Conservation (phyloP, 345 rosid genomes). For the Kernera saxatilis region DNA sequence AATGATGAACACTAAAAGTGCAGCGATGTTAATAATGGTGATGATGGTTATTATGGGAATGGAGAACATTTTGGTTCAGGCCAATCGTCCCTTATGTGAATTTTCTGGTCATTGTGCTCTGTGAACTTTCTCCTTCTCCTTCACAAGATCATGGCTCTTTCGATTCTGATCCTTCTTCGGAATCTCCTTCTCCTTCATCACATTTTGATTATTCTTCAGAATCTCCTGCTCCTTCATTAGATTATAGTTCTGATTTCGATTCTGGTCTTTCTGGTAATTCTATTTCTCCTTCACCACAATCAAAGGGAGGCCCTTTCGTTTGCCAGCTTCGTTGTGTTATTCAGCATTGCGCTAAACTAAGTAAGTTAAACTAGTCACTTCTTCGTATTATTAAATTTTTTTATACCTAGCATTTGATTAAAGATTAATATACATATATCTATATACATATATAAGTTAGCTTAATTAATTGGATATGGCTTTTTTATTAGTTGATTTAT, state of each 20-base stretch:
- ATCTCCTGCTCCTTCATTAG: too few species aligned
- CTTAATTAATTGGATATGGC: too few species aligned
- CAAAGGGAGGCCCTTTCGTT: rapidly evolving
- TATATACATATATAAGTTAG: neutral
- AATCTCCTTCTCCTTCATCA: neutral
- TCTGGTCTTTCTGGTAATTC: neutral
- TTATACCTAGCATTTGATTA: too few species aligned
- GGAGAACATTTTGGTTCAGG: slow-evolving; percentile 11
- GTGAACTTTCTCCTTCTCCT: neutral
- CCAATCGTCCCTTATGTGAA: neutral
- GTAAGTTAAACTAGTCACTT: neutral
- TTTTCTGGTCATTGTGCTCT: neutral
- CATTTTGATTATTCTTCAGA: too few species aligned
- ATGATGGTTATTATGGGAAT: slow-evolving; percentile 13
- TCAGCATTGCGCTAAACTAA: neutral
- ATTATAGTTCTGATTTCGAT: too few species aligned
- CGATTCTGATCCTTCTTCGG: neutral
- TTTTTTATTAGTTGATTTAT: too few species aligned
- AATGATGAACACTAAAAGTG: slow-evolving; percentile 7
- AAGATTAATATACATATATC: too few species aligned
- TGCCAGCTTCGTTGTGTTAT: too few species aligned
- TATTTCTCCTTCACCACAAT: neutral
- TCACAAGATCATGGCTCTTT: neutral
- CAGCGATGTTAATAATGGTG: neutral
- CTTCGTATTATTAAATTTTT: neutral